Evolutionary conservation across 768 basidiomycete species (phyloP).

Genomic region (Tulasnella sp.): DNA sequence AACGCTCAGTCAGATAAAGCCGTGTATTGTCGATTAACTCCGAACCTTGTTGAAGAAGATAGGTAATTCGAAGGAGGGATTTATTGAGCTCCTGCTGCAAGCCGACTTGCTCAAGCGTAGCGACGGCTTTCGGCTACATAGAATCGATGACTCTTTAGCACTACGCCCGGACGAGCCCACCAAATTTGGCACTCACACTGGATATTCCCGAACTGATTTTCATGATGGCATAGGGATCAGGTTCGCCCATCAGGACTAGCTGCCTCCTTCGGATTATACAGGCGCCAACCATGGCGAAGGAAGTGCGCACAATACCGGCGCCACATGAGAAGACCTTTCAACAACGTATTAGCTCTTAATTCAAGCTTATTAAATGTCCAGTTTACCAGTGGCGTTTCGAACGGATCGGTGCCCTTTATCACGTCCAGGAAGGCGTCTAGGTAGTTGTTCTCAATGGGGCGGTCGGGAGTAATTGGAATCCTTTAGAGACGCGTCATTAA

Average conservation of each 20-base stretch:
- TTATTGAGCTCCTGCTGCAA: slow-evolving; percentile 75
- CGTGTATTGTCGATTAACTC: neutral
- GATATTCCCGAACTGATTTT: slow-evolving; percentile 28
- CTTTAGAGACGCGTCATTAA: slow-evolving; percentile 38
- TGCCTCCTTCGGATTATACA: slow-evolving; percentile 79
- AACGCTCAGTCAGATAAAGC: neutral
- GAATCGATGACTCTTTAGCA: neutral
- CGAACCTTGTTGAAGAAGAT: slow-evolving; percentile 74
- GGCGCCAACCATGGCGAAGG: slow-evolving; percentile 96
- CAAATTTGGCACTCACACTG: slow-evolving; percentile 38
- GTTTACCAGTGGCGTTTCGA: slow-evolving; percentile 45
- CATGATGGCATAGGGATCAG: slow-evolving; percentile 66
- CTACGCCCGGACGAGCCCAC: neutral
- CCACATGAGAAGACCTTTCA: slow-evolving; percentile 93
- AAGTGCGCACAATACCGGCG: slow-evolving; percentile 90
- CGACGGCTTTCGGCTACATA: slow-evolving; percentile 11
- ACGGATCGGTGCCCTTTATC: slow-evolving; percentile 73
- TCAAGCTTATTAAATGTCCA: too few relatives aligned
- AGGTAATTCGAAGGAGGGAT: slow-evolving; percentile 71
- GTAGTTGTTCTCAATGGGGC: slow-evolving; percentile 93
- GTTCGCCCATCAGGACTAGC: slow-evolving; percentile 54
- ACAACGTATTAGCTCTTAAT: neutral
- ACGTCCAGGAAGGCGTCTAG: slow-evolving; percentile 87
- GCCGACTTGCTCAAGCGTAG: slow-evolving; percentile 60
- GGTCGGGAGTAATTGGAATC: slow-evolving; percentile 92